Conservation (phyloP, 1,284 basidiomycete genomes). For the Trametes sp. region DNA sequence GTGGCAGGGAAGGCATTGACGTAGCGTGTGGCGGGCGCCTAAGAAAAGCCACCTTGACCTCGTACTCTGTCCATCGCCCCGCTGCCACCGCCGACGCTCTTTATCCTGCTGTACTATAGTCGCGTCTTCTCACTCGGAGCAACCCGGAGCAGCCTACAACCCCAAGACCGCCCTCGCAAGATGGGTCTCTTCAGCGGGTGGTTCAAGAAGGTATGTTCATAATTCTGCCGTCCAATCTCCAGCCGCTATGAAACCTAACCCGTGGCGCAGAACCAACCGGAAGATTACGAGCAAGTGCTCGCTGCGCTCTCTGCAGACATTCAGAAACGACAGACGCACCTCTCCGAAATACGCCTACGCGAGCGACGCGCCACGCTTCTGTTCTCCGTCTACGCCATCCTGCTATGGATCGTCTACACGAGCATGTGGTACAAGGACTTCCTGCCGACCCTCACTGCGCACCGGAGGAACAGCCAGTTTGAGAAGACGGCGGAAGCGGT, state of each 20-base stretch:
- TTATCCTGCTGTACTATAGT: slow-evolving; percentile 28
- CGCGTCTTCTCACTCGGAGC: not conserved
- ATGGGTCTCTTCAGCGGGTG: slow-evolving; percentile 43
- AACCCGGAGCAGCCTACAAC: not conserved
- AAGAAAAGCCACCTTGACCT: slow-evolving; percentile 10
- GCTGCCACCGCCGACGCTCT: slow-evolving; percentile 20
- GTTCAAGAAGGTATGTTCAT: slow-evolving; percentile 42
- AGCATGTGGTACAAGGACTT: slow-evolving; percentile 82
- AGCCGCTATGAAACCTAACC: not conserved
- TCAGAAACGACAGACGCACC: slow-evolving; percentile 76
- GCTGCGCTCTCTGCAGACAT: slow-evolving; percentile 71
- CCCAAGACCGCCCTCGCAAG: not conserved
- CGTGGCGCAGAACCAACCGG: slow-evolving; percentile 45
- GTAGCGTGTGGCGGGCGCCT: slow-evolving; percentile 16
- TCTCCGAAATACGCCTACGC: slow-evolving; percentile 89
- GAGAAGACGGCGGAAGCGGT: slow-evolving; percentile 58
- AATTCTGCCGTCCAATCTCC: not conserved
- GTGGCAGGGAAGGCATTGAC: slow-evolving; percentile 20
- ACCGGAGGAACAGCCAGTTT: slow-evolving; percentile 46
- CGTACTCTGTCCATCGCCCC: slow-evolving; percentile 14
- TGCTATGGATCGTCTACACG: slow-evolving; percentile 83
- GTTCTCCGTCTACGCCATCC: slow-evolving; percentile 85
- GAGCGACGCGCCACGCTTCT: slow-evolving; percentile 85
- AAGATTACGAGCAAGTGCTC: slow-evolving; percentile 78
- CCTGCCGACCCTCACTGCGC: slow-evolving; percentile 55